Evolutionary conservation across 768 basidiomycete species (phyloP), one percentile per base, ranked within the genome.

Genomic region (Naematelia encephala): DNA sequence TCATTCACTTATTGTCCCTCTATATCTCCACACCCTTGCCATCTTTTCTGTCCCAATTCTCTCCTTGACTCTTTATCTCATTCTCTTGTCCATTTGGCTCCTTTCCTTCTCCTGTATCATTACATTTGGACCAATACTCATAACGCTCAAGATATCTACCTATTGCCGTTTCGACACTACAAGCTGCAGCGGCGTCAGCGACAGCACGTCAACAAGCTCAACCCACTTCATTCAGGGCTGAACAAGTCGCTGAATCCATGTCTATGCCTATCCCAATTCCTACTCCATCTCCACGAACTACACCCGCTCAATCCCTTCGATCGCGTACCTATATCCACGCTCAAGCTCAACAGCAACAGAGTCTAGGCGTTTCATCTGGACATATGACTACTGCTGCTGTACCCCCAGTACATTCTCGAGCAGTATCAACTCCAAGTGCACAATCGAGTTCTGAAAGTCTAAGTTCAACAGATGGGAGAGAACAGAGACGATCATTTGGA

Each of bases 231-330:
- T 39, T 44, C 16, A 8, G 23, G 13, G 60, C 60, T 16, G 19
- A 23, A 3, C 55, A 42, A 51, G 56, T 61, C 19, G 48, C 64
- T 2, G 68, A 71, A 48, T 34, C 63, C 10, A 68, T 72, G 47
- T 30, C 54, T 0, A 74, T 74, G 73, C 73, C 73, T 16, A 48
- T 72, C 14, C 72, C 72, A 12, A 46, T 63, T 8, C 61, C 67
- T 2, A 73, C 63, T 27, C 56, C 66, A 19, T 25, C 59, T 44
- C 39, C 60, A 29, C 27, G 27, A 22, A 21, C 47, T 26, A 30
- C 22, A 5, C 54, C 59, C 12, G 55, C 61, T 19, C n/a, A 5
- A 2, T 45, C 51, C n/a, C 48, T 69, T 10, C 62, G 70, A 16
- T 69, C 67, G 3, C 39, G 70, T 19, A 59, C 67, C 11, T 66